These are phyloP conservation scores for Cryoendolithus antarcticus DNA, from an alignment of 2,329 filamentous ascomycete species.

Conservation along the genomic window DNA sequence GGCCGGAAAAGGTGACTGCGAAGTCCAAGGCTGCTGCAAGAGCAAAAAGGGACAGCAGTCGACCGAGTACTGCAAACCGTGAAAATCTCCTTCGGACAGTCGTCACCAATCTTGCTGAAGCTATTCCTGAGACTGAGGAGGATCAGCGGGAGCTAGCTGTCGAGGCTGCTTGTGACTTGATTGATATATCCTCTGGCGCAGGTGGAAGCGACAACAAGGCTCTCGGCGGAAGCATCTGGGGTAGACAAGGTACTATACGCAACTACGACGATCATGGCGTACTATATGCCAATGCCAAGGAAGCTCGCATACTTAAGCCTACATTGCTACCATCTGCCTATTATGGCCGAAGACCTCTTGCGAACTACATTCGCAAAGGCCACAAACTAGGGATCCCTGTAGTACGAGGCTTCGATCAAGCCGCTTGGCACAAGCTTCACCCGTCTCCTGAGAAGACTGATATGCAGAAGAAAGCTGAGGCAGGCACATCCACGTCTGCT, in stretches of 20 bases:
- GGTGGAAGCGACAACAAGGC: slow-evolving; percentile 37
- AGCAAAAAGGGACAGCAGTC: slow-evolving; percentile 4
- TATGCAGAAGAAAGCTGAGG: slow-evolving; percentile 29
- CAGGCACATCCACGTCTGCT: slow-evolving; percentile 33
- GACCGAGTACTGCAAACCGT: slow-evolving; percentile 4
- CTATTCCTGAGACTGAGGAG: slow-evolving; percentile 29
- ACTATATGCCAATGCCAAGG: slow-evolving; percentile 65
- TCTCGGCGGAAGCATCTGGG: slow-evolving; percentile 28
- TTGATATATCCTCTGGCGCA: slow-evolving; percentile 35
- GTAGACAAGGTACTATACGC: slow-evolving; percentile 34
- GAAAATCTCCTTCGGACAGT: slow-evolving; percentile 15
- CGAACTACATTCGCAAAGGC: slow-evolving; percentile 70
- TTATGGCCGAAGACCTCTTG: slow-evolving; percentile 67
- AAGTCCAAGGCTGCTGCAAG: slow-evolving; percentile 9
- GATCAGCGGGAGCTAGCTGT: slow-evolving; percentile 31
- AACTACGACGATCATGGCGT: slow-evolving; percentile 67
- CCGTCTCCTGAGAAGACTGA: slow-evolving; percentile 34
- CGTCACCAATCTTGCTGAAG: slow-evolving; percentile 18
- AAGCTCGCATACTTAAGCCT: slow-evolving; percentile 78
- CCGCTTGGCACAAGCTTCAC: slow-evolving; percentile 63
- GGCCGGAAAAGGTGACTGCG: slow-evolving; percentile 51
- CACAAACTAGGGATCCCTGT: slow-evolving; percentile 72
- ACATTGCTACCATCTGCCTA: slow-evolving; percentile 75
- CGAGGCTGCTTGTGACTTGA: slow-evolving; percentile 34
- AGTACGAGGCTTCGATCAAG: slow-evolving; percentile 76